Percentiles rank a stretch among this genome's conserved stretches.
Evolutionary conservation across 805 yeast species (phyloP).

Genomic region (Wickerhamiella azymoides): DNA sequence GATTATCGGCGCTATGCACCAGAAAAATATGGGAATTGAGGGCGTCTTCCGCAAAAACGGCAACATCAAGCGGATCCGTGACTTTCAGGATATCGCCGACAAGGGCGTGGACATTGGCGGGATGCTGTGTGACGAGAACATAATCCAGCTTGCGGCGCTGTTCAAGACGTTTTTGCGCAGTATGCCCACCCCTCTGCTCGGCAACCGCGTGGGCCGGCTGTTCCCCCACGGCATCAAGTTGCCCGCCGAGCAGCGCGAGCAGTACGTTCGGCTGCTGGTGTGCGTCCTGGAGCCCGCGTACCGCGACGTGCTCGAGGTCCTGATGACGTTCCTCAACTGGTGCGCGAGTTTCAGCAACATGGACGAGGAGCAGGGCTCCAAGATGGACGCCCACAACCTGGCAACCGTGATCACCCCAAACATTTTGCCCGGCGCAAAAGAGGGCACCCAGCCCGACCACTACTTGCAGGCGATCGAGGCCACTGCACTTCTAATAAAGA

Average conservation of each 20-base stretch:
- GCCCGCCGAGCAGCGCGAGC: constrained; percentile 18
- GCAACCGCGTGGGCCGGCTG: constrained; percentile 56
- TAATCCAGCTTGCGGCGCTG: constrained; percentile 86
- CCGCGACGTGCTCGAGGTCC: constrained; percentile 75
- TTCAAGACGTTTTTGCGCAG: constrained; percentile 85
- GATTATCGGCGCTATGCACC: constrained; percentile 64
- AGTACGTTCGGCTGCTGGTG: constrained; percentile 34
- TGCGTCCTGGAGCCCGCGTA: constrained; percentile 69
- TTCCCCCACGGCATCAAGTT: constrained; percentile 43
- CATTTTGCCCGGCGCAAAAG: constrained; percentile 38
- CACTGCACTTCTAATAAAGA: constrained; percentile 65
- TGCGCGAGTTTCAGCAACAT: constrained; percentile 88
- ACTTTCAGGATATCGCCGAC: constrained; percentile 61
- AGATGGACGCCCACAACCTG: constrained; percentile 89
- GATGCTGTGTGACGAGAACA: constrained; percentile 57
- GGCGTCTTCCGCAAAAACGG: constrained; percentile 96
- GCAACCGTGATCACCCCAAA: constrained; percentile 96
- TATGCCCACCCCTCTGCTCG: constrained; percentile 79
- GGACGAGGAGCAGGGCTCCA: constrained; percentile 81
- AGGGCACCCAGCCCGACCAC: constrained; percentile 21
- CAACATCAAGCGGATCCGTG: constrained; percentile 68
- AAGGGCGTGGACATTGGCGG: constrained; percentile 57
- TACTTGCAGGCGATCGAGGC: constrained; percentile 87
- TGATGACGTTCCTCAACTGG: constrained; percentile 81
- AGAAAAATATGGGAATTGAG: constrained; percentile 86